phyloP scores from a whole-genome alignment of 331 rosid genomes.

The Quercus phellos region DNA sequence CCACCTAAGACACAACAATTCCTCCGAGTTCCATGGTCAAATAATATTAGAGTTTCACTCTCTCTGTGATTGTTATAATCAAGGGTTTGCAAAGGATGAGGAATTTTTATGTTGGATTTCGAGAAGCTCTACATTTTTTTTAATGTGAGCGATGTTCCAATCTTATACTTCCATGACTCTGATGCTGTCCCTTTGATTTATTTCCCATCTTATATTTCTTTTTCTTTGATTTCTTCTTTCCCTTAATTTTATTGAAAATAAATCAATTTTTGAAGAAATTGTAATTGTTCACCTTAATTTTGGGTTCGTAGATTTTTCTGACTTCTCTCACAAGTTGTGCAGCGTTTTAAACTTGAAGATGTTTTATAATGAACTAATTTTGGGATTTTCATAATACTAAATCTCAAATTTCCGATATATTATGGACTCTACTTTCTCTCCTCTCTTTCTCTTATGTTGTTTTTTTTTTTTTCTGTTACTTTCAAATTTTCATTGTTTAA shows the following conservation, averaged over 20 bases:
- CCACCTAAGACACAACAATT: neutral
- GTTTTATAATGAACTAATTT: too few relatives aligned
- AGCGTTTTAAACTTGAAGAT: too few relatives aligned
- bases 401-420: too few relatives aligned
- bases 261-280: neutral
- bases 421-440: too few relatives aligned
- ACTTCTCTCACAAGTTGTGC: too few relatives aligned
- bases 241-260: neutral
- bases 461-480: too few relatives aligned
- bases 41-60: neutral
- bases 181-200: conserved; percentile 29
- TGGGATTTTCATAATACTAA: too few relatives aligned
- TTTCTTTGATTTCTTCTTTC: neutral
- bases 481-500: too few relatives aligned
- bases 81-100: conserved; percentile 42
- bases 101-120: conserved; percentile 1
- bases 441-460: too few relatives aligned
- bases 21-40: neutral
- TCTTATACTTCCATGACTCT: conserved; percentile 81
- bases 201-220: too few relatives aligned
- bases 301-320: neutral
- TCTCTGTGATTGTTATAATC: neutral
- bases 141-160: conserved; percentile 44
- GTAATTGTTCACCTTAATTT: neutral
- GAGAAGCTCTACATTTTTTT: conserved; percentile 49